Conservation (phyloP, 106 monocot genomes). For the Posidonia australis region DNA sequence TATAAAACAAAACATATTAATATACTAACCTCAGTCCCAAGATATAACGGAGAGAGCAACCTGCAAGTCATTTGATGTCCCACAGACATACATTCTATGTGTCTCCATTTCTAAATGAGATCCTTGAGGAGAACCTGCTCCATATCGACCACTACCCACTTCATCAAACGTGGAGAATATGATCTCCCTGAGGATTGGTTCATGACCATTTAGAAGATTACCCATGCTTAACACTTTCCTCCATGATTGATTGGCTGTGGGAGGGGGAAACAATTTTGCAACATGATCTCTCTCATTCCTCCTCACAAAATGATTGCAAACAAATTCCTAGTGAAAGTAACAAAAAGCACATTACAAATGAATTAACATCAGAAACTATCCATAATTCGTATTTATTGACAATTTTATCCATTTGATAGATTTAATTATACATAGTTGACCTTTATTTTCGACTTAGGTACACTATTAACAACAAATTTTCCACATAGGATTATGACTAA, state of each 20-base stretch:
- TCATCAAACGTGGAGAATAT: constrained; percentile 50
- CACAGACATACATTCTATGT: constrained; percentile 80
- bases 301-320: constrained; percentile 47
- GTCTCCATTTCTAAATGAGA: constrained; percentile 49
- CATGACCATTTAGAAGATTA: constrained; percentile 96
- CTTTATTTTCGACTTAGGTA: no score
- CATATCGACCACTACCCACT: constrained; percentile 40
- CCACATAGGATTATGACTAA: no score
- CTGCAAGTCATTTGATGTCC: constrained; percentile 88
- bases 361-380: no score
- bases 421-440: no score
- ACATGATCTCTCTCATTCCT: constrained; percentile 60
- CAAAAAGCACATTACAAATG: not conserved
- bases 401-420: no score
- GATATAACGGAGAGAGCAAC: constrained; percentile 87
- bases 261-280: constrained; percentile 62
- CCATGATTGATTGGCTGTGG: constrained; percentile 95
- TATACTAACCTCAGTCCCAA: constrained; percentile 47
- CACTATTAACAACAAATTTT: no score
- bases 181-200: constrained; percentile 80
- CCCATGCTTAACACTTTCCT: constrained; percentile 99
- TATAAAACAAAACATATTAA: not conserved
- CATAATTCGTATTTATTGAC: not conserved
- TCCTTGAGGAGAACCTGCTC: constrained; percentile 19
- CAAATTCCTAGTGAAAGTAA: constrained; percentile 42